Base-by-base conservation (phyloP, 176 grass and related monocot species). In the Oryza meyeriana region DNA sequence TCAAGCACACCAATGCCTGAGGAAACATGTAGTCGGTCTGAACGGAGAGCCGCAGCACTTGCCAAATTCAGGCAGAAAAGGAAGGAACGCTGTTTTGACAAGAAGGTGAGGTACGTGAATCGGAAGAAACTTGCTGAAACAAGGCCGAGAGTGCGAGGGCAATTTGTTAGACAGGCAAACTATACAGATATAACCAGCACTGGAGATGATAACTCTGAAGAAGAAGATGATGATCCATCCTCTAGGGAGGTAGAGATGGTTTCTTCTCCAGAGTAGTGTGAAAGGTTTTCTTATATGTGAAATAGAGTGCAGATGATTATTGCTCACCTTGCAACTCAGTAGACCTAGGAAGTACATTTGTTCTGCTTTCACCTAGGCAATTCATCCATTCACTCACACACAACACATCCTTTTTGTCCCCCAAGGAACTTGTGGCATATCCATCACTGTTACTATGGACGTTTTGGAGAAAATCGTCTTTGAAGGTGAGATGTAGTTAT, bases 1-100 rank as follows among this genome's bases (percentile, higher is more conserved):
- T 47, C 87, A 36, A 88, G 82, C 79, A 84, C 71, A 68, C 78
- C 84, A 38, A 40, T 80, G 65, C 85, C 90, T 62, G 89, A 91
- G 65, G 70, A 85, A 74, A 91, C 79, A 66, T 71, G 75, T 72
- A 86, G 76, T 75, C 84, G 17, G n/a, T 87, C 85, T 36, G 80
- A 93, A 31, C 91, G 87, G 83, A 88, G 93, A 55, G 93, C 87
- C 33, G 91, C 89, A 57, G 93, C 96, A 44, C 89, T 98, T 59
- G 89, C 94, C n/a, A 98, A 98, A 64, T 98, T 95, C 79, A 93
- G 93, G 79, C 88, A 78, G 74, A 98, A 98, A 88, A 90, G 93
- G 65, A 98, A 95, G 72, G 93, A 93, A 10, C 89, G 91, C 12
- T 95, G 96, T 70, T 98, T 98, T 73, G 91, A 98, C 72, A 98